These are phyloP conservation scores for Tylopilus sp. DNA, from an alignment of 1,284 basidiomycete species.

Conservation along the genomic window DNA sequence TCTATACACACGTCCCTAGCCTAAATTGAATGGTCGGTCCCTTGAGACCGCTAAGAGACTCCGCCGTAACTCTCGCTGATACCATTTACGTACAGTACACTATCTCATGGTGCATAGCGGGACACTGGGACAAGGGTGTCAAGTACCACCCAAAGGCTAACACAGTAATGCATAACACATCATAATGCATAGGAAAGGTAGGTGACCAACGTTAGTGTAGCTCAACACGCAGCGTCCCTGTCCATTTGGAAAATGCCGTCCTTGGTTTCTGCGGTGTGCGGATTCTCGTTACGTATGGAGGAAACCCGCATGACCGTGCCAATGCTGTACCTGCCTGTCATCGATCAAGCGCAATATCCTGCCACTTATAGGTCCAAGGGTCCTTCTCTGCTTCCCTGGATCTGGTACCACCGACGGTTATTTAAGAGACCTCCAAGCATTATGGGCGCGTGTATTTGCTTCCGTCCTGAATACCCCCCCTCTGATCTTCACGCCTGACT, in stretches of 20 bases:
- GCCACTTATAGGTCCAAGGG: conserved; percentile 17
- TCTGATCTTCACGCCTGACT: conserved; percentile 4
- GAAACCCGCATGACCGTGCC: conserved; percentile 8
- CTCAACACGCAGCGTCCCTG: too few species aligned
- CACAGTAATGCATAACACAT: too few species aligned
- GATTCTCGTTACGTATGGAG: conserved; percentile 14
- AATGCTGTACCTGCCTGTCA: conserved; percentile 6
- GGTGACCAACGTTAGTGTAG: too few species aligned
- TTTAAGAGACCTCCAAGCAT: conserved; percentile 14
- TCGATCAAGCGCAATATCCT: conserved; percentile 8
- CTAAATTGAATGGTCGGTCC: conserved; percentile 13
- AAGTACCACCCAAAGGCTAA: too few species aligned
- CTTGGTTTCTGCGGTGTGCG: neutral
- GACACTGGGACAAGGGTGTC: too few species aligned
- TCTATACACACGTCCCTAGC: conserved; percentile 7
- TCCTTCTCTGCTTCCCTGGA: conserved; percentile 19
- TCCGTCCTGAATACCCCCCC: conserved; percentile 1
- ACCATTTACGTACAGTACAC: too few species aligned
- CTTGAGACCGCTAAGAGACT: conserved; percentile 11
- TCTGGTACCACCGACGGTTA: conserved; percentile 9
- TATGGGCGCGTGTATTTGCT: neutral
- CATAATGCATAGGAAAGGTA: too few species aligned
- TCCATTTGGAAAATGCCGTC: neutral
- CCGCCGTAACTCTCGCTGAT: neutral
- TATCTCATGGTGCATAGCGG: too few species aligned